Evolutionary conservation across 768 basidiomycete species (phyloP).

Genomic region (Mrakia gelida): DNA sequence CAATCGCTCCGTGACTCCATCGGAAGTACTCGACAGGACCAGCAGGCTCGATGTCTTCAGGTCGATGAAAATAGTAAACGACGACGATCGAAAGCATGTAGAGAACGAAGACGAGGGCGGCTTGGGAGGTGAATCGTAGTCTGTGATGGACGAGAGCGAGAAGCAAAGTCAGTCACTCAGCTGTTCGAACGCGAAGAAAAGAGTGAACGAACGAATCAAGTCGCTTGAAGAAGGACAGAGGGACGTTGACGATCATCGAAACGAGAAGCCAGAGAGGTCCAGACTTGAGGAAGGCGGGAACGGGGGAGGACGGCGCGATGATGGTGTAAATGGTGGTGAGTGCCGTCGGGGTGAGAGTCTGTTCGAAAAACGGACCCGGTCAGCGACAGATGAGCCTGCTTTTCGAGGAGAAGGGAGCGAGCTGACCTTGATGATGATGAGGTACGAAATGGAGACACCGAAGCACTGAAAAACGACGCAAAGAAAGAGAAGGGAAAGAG

Average conservation of each 20-base stretch:
- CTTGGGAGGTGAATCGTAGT: conserved; percentile 30
- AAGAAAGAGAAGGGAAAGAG: conserved; percentile 3
- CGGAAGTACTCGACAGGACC: conserved; percentile 57
- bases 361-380: too few relatives aligned
- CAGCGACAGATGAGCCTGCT: too few relatives aligned
- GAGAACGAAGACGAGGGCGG: conserved; percentile 27
- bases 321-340: conserved; percentile 59
- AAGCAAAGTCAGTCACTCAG: not conserved
- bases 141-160: not conserved
- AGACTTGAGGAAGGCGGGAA: conserved; percentile 51
- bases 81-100: conserved; percentile 63
- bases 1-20: conserved; percentile 23
- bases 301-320: conserved; percentile 43
- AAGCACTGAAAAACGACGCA: not conserved
- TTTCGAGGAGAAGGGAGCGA: too few relatives aligned
- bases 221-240: conserved; percentile 33
- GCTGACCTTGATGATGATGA: conserved; percentile 76
- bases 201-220: conserved; percentile 26
- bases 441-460: conserved; percentile 48
- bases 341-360: conserved; percentile 60
- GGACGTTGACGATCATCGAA: conserved; percentile 58
- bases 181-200: not conserved
- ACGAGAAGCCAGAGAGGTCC: conserved; percentile 79
- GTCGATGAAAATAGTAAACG: conserved; percentile 69
- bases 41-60: conserved; percentile 54